Conservation (phyloP, 164 flowering plant genomes). For the Platanus orientalis region DNA sequence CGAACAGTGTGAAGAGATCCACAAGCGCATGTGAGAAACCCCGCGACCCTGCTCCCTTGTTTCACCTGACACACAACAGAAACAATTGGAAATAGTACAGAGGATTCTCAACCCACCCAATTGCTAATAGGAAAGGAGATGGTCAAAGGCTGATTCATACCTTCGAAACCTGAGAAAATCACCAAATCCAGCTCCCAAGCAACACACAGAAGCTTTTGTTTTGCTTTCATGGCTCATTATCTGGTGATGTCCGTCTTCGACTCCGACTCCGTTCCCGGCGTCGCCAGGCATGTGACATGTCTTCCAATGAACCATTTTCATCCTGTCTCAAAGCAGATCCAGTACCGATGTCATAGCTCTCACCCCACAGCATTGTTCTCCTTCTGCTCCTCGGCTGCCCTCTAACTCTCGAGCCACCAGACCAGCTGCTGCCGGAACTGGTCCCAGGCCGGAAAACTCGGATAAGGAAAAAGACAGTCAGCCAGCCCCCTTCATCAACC, state of each 20-base stretch:
- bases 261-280: conserved; percentile 25
- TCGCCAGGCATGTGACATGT: conserved; percentile 31
- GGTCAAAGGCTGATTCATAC: too few relatives aligned
- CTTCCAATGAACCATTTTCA: conserved; percentile 42
- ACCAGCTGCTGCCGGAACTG: conserved; percentile 47
- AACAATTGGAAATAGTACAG: too few relatives aligned
- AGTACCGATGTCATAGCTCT: conserved; percentile 46
- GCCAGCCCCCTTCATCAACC: conserved; percentile 23
- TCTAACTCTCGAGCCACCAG: conserved; percentile 53
- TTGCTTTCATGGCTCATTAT: conserved; percentile 25
- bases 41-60: too few relatives aligned
- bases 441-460: conserved; percentile 44
- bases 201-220: too few relatives aligned
- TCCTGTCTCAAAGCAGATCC: conserved; percentile 42
- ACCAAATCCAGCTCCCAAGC: not conserved
- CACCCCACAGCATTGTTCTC: conserved; percentile 63
- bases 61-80: too few relatives aligned
- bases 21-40: too few relatives aligned
- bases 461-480: conserved; percentile 56
- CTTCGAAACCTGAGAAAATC: not conserved
- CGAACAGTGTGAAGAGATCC: too few relatives aligned
- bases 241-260: conserved; percentile 37
- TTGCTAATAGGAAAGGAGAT: too few relatives aligned
- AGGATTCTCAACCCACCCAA: too few relatives aligned
- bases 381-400: conserved; percentile 46